Base-by-base conservation (phyloP, 2,329 filamentous ascomycete species). In the Helotiales sp. region DNA sequence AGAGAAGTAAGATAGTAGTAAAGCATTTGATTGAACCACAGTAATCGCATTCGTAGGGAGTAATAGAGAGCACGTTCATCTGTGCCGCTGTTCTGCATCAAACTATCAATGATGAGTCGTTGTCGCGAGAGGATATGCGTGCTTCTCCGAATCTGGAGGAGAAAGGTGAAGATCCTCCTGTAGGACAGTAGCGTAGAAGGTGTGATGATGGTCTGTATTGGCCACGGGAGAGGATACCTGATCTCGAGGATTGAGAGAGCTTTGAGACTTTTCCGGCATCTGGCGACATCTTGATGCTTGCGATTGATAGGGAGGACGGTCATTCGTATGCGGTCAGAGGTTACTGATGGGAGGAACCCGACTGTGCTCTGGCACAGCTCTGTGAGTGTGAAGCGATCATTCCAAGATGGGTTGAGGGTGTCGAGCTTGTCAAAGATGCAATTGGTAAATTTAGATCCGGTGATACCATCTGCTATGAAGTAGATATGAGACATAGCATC, bases 351-450 rank as follows among this genome's bases (percentile, higher is more conserved):
- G 1, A 83, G 67, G 0, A 69, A 69, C 5, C 77, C 79, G 69
- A 91, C 92, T 0, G 89, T 85, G 55, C 87, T 86, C 57, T 91
- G 89, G 0, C 88, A 86, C 1, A 91, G 75, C 63, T 93, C 90
- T 0, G 89, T 95, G 27, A 97, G 76, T 0, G 89, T 80, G 68
- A 93, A 96, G 19, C 86, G 84, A 70, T 97, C 91, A 60, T 88
- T 87, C 93, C 92, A 97, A 33, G 75, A 76, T 5, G 69, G 72
- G 69, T 76, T 79, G 15, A 80, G 67, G 1, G 75, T 77, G 64
- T 95, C 89, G 44, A 97, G 81, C 49, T 88, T 86, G 55, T 87
- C 83, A 68, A 96, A 96, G 1, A 97, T 72, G 12, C 82, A 81
- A 25, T 80, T 79, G 12, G 88, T 83, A 64, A 96, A 87, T 0